Conservation (phyloP, 768 basidiomycete species). For the Lactifluus subvellereus region DNA sequence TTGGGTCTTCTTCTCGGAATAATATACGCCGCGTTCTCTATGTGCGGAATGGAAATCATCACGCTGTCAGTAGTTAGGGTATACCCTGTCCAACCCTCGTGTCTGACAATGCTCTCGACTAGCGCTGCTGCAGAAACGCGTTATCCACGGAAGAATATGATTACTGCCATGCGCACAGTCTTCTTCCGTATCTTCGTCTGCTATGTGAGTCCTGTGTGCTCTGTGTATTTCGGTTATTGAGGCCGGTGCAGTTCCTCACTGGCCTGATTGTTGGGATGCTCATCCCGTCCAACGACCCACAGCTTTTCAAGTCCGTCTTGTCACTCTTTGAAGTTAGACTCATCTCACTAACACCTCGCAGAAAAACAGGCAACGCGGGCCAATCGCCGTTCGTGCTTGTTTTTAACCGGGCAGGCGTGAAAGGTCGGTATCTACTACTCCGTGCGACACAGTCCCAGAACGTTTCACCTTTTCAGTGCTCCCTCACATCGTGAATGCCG, state of each 20-base stretch:
- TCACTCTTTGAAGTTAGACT: neutral
- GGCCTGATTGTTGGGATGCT: constrained; percentile 23
- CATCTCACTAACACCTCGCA: neutral
- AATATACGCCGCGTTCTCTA: constrained; percentile 20
- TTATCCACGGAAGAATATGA: constrained; percentile 20
- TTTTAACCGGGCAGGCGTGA: constrained; percentile 22
- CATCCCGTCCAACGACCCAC: constrained; percentile 23
- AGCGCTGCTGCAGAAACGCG: constrained; percentile 25
- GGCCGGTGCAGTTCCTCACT: constrained; percentile 14
- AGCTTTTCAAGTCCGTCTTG: constrained; percentile 17
- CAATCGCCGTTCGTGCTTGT: constrained; percentile 24
- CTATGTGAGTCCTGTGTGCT: constrained; percentile 8
- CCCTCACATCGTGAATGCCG: constrained; percentile 23
- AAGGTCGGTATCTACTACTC: constrained; percentile 6
- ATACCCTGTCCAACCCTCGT: neutral
- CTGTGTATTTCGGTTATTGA: neutral
- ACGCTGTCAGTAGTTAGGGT: constrained; percentile 14
- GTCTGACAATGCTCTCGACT: neutral
- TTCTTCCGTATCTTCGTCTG: constrained; percentile 23
- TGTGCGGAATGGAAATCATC: constrained; percentile 24
- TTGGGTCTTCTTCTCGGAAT: constrained; percentile 22
- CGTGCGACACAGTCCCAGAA: neutral
- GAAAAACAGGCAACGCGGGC: constrained; percentile 19
- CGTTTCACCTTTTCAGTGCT: constrained; percentile 8
- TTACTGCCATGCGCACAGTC: constrained; percentile 21